Base-by-base conservation (phyloP, 371 early-diverging fungal species). In the Parasitella parasitica region DNA sequence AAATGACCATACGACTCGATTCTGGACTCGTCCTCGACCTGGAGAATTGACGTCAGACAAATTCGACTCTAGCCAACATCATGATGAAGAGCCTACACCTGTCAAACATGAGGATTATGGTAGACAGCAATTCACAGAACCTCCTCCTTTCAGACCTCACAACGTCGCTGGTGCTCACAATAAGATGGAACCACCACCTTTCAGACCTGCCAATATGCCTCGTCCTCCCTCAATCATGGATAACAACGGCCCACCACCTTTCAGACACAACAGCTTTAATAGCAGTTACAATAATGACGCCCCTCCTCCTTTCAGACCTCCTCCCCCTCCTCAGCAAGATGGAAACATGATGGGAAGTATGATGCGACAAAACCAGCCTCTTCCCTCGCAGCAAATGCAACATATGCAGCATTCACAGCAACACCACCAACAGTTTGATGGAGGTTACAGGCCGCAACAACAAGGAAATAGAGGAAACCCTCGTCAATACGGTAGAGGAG, bases 1-100 rank as follows among this genome's bases (percentile, higher is more conserved):
- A 13, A 98, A 99, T 61, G 99, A 99, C 76, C 94, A 97, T 66
- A 90, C 96, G 0, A 96, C 98, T 0, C 89, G 96, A n/a, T 99
- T 99, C 74, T 99, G 99, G 99, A 92, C 96, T 18, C 81, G 99
- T 30, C 91, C 92, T 26, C 84, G 99, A 34, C 99, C 98, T 4
- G 97, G 96, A 37, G 97, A 98, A 50, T 69, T 78, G 20, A 74
- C 73, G 36, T 70, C 73, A 38, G 86, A 85, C 56, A 86, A 85
- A 50, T 87, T 84, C 34, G 83, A 85, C 50, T 81, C 84, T 9
- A 81, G 83, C 36, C 79, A 82, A 49, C 84, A 84, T 36, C 72
- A 71, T 55, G 75, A 76, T 0, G 86, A 85, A 36, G 84, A 86
- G 46, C 37, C 72, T 1, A 72, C 63, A 28, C 18, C 64, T 22